Evolutionary conservation across 441 rosid genomes (phyloP), one percentile per base, ranked within the genome.

Genomic region (Aleurites moluccanus): DNA sequence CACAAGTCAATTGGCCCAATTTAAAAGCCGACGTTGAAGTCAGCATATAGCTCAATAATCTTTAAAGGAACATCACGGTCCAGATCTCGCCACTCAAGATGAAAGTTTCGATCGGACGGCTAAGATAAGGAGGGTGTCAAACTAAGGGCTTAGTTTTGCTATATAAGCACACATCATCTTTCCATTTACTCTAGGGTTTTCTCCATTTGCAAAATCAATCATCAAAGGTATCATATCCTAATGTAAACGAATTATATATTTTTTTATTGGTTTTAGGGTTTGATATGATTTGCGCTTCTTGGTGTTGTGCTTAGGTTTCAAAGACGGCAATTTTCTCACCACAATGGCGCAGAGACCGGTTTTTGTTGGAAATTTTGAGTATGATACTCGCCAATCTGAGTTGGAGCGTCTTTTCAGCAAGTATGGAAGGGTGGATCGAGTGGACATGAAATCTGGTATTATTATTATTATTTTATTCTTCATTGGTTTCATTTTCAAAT

Each of bases 371-470:
- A 93, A 93, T 77, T 91, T 93, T 44, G 95, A 88, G 88, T 88
- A 83, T 75, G 96, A 90, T 13, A 92, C 94, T 71, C 92, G 97
- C 21, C 98, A 89, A 11, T 85, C 93, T 9, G 96, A 93, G 73
- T 80, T 92, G 66, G 97, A 93, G 65, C 85, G 93, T 7, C 59
- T 90, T 23, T 91, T 91, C 79, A 66, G 90, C 79, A 93, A 90
- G 83, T 86, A 86, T 47, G 95, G 98, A 67, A 86, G 89, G 67
- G 87, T 88, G 59, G 97, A 91, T 72, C 89, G 98, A 0, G 91
- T 92, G 2, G 97, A 93, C 76, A 93, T 92, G 92, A 92, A 93
- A 88, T 88, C 96, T 83, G 97, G 98, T 92, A 87, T 75, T 21
- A 6, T 44, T 8, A 11, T n/a, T 16, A 18, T 52, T 52, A 52